Percentiles rank a stretch among this genome's conserved stretches.
These are phyloP conservation scores for Candida germanica DNA, from an alignment of 805 yeast species.

Conservation along the genomic window DNA sequence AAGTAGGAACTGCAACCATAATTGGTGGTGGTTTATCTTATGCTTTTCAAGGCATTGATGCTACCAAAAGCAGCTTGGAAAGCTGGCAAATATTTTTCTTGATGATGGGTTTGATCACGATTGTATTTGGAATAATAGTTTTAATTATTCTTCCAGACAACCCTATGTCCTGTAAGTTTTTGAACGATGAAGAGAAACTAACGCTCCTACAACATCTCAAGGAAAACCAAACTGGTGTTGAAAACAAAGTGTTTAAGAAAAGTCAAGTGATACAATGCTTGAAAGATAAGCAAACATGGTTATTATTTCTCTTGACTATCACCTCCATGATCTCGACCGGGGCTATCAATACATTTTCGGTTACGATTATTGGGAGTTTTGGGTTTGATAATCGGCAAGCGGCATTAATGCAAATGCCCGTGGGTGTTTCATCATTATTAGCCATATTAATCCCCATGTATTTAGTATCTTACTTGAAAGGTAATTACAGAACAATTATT, in stretches of 20 bases:
- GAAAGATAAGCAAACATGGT: slow-evolving; percentile 49
- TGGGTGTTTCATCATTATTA: slow-evolving; percentile 47
- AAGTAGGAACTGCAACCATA: slow-evolving; percentile 55
- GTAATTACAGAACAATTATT: slow-evolving; percentile 23
- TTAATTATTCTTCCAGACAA: slow-evolving; percentile 49
- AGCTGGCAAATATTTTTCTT: slow-evolving; percentile 65
- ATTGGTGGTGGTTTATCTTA: slow-evolving; percentile 45
- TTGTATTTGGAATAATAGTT: slow-evolving; percentile 46
- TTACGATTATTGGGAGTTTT: slow-evolving; percentile 49
- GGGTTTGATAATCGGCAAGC: slow-evolving; percentile 46
- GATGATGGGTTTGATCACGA: slow-evolving; percentile 53
- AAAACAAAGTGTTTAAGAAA: slow-evolving; percentile 43
- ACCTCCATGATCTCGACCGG: slow-evolving; percentile 49
- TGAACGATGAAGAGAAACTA: slow-evolving; percentile 39
- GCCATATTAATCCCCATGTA: slow-evolving; percentile 31
- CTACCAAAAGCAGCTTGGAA: slow-evolving; percentile 27
- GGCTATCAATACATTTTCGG: slow-evolving; percentile 51
- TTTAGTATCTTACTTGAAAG: slow-evolving; percentile 21
- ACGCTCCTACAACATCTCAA: slow-evolving; percentile 44
- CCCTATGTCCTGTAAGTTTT: slow-evolving; percentile 35
- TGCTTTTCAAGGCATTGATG: slow-evolving; percentile 50
- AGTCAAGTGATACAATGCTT: slow-evolving; percentile 39
- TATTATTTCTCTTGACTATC: slow-evolving; percentile 44
- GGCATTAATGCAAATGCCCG: slow-evolving; percentile 54
- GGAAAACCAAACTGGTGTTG: slow-evolving; percentile 50